Evolutionary conservation across 208 protist genomes (phyloP), one percentile per base, ranked within the genome.

Genomic region (Leishmania aethiopica): DNA sequence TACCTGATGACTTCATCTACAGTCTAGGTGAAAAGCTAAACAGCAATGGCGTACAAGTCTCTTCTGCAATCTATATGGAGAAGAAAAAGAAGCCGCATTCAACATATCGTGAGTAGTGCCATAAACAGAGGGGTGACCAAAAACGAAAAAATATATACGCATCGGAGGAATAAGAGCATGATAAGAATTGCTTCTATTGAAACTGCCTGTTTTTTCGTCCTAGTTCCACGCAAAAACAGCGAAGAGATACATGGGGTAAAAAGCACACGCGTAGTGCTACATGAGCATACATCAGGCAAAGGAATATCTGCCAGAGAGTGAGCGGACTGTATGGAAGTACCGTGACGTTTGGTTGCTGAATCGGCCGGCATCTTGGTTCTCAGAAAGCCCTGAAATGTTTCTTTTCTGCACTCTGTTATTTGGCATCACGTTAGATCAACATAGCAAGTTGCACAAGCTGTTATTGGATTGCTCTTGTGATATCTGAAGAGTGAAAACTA

Each of bases 1-100:
- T 32, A 25, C 53, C 69, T 42, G 76, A 76, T 5, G 69, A 49
- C 8, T 57, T 59, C 81, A 84, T 84, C 47, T 67, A 80, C 17
- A 77, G 73, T 17, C 40, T 53, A 53, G 45, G 22, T 77, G 40
- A 80, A 62, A 70, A 59, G 42, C 25, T 64, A 40, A 82, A 40
- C 1, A 75, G 37, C 1, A 77, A 17, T 47, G 53, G 69, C 3
- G 60, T 59, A 59, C 69, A 57, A 0, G 19, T 51, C 19, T 35
- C 10, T 37, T 32, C 70, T 74, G 40, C 40, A 35, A 53, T 47
- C 28, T 53, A 22, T 74, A 74, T 15, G 45, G 70, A 19, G 28
- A 22, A 72, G 19, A 77, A 74, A 79, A 67, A 86, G 15, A 73
- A 74, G 67, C 22, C 1, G 37, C 3, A 51, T 62, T 59, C 49